Base-by-base conservation (phyloP, 2,329 filamentous ascomycete genomes). In the Apiospora hydei region DNA sequence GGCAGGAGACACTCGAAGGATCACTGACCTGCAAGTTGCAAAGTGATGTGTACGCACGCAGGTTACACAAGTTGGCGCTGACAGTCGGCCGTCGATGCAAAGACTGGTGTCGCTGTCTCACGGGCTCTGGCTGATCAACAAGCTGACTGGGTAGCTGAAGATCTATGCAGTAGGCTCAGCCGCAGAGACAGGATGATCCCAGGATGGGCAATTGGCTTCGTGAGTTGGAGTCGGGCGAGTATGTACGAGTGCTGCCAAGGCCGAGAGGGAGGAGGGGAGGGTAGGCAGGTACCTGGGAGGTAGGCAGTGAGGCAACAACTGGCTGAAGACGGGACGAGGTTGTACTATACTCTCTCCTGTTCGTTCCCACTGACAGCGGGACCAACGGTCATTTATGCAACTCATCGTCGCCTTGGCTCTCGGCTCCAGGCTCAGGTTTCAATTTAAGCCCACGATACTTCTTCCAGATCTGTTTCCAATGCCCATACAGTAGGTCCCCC, bases 11-110 rank as follows among this genome's bases (percentile, higher is more conserved):
- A 26, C 6, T 18, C 26, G 14, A 18, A 16, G 14, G 26, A 5
- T 18, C 6, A 34, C 51, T 34, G 34, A 57, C 51, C 51, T 34
- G 51, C 26, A 34, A 57, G 26, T 26, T 16, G 51, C 24, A 30
- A 57, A 34, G 26, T 57, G 51, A n/a, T 64, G 53, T 61, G 53
- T 64, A 49, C 46, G 53, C 30, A 38, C 14, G 16, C 30, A 41
- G 30, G 53, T 64, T 64, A 64, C 53, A 64, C 53, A 64, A 64
- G 5, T 38, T 64, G 53, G 53, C 53, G 53, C 53, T 41, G 53
- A 6, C 53, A n/a, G 26, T 18, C 51, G 24, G 14, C 24, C 24
- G 13, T 57, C 51, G 51, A 57, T 16, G 51, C 51, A 57, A 30
- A 57, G 26, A 57, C 51, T 34, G 14, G 38, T 38, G 53, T n/a